Base-by-base conservation (phyloP, 2,329 filamentous ascomycete species). In the Paraphaeosphaeria minitans region DNA sequence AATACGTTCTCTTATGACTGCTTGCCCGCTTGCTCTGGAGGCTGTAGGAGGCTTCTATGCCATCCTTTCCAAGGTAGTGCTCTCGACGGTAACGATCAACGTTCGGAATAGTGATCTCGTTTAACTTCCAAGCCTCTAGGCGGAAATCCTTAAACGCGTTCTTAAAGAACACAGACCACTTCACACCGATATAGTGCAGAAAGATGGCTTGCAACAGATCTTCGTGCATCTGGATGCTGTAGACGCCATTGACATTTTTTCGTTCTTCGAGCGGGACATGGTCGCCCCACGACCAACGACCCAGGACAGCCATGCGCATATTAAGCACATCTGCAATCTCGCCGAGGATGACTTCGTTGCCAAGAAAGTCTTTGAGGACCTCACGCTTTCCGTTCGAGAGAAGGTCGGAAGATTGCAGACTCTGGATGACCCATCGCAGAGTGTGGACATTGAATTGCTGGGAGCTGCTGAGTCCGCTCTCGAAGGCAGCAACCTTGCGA, bases 331-430 rank as follows among this genome's bases (percentile, higher is more conserved):
- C 71, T 16, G 65, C 66, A 37, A 75, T 64, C 57, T 74, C 72
- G 12, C 33, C 39, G n/a, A 74, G 51, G 31, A 75, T 73, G 29
- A 73, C 62, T 16, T 70, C 64, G 48, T 76, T 75, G 42, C 58
- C 63, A 3, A 72, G 60, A 24, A 75, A 75, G 59, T 75, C 73
- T n/a, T 68, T 70, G 9, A 74, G 61, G 7, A 67, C 68, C 39
- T 71, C 68, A n/a, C 73, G 66, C 56, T 77, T 76, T 22, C 73
- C 72, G 27, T 75, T 72, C 4, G 78, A 77, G 3, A 84, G 73
- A 0, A 83, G 71, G 35, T 82, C 80, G 0, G 80, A 81, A 3
- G 71, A 65, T 22, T 80, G 66, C 2, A 85, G 76, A 0, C 81
- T 78, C 12, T 76, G 58, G 12, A 83, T 80, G 10, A 76, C 69